These are phyloP conservation scores for Apiotrichum veenhuisii DNA, from an alignment of 1,284 basidiomycete genomes.

Conservation along the genomic window DNA sequence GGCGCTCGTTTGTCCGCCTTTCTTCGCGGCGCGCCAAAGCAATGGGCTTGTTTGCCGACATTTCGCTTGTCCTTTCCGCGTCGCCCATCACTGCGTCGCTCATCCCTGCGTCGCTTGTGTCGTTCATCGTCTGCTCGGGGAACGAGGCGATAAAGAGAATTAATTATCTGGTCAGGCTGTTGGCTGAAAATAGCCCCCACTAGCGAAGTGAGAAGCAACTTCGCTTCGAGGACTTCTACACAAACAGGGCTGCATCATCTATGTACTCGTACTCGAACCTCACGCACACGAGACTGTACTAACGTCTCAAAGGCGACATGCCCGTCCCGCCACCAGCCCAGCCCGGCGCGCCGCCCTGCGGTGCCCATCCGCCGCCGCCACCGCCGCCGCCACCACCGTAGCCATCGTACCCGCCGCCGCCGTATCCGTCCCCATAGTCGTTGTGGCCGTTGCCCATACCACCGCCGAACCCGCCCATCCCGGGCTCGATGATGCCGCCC, in stretches of 20 bases:
- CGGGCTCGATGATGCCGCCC: slow-evolving; percentile 32
- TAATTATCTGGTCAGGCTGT: no score
- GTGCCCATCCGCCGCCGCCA: slow-evolving; percentile 11
- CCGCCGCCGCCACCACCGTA: slow-evolving; percentile 20
- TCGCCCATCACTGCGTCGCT: no score
- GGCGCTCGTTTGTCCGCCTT: no score
- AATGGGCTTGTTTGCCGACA: no score
- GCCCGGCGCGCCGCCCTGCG: slow-evolving; percentile 9
- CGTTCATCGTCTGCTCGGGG: no score
- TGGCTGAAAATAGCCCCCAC: no score
- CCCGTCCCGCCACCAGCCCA: slow-evolving; percentile 25
- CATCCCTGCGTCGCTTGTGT: no score
- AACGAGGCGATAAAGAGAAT: no score
- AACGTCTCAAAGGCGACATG: slow-evolving; percentile 41
- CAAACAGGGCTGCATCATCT: not conserved
- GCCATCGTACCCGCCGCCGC: slow-evolving; percentile 13
- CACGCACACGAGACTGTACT: no score
- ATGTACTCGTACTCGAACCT: not conserved
- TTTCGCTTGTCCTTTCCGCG: no score
- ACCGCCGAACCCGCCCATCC: slow-evolving; percentile 18
- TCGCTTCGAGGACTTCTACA: not conserved
- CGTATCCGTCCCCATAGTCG: slow-evolving; percentile 13
- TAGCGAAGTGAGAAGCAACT: no score
- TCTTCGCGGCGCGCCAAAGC: no score
- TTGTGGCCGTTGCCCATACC: slow-evolving; percentile 13